phyloP scores from a whole-genome alignment of 2,329 filamentous ascomycete species.

The Arachnopeziza araneosa region DNA sequence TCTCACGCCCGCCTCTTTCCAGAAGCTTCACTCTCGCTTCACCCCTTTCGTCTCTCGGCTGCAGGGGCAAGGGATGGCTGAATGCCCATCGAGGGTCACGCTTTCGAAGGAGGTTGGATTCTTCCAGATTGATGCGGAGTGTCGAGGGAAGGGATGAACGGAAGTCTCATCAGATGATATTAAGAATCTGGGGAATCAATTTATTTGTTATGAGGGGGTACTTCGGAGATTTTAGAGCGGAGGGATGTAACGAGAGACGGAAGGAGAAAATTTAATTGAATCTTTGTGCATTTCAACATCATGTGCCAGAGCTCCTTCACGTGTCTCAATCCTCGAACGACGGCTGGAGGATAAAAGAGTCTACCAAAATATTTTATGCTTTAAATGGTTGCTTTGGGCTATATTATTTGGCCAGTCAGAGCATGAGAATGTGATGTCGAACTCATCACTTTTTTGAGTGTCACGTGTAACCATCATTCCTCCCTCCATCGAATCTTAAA shows the following conservation, averaged over 20 bases:
- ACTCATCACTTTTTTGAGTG: neutral
- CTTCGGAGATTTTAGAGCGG: neutral
- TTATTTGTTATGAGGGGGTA: neutral
- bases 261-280: neutral
- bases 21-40: neutral
- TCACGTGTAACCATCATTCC: neutral
- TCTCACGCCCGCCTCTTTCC: neutral
- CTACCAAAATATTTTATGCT: too few species aligned
- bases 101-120: neutral
- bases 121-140: neutral
- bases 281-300: neutral
- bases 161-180: neutral
- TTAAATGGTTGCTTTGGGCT: too few species aligned
- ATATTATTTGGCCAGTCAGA: too few species aligned
- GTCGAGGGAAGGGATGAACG: neutral
- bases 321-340: too few species aligned
- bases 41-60: neutral
- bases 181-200: neutral
- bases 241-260: neutral
- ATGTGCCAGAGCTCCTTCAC: too few species aligned
- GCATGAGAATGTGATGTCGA: too few species aligned
- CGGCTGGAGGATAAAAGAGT: too few species aligned
- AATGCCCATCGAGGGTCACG: neutral
- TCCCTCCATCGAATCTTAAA: too few species aligned
- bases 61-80: neutral